Base-by-base conservation (phyloP, 352 stramenopile species). In the Thraustochytrium sp. region DNA sequence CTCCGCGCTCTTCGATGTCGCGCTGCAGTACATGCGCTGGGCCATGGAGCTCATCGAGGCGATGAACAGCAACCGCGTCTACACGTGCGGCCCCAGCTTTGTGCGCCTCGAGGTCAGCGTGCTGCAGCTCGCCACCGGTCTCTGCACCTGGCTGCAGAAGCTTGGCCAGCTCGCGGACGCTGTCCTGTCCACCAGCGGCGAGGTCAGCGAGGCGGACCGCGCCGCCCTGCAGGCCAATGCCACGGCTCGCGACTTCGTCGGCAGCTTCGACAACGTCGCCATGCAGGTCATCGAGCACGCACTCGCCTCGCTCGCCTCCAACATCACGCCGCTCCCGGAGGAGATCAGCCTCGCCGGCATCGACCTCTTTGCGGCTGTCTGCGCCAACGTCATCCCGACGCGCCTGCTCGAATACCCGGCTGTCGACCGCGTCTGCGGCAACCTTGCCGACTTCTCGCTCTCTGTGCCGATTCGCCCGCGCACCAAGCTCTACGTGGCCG, bases 321-420 rank as follows among this genome's bases (percentile, higher is more conserved):
- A 64, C 8, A 72, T 80, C 23, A 65, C 48, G 18, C 68, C 68
- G 51, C 46, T 26, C 38, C 68, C 68, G 42, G 68, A 80, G 42
- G 44, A 63, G 2, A 53, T 80, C n/a, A 55, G 48, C 53, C 9
- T 80, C 21, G 68, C 68, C 2, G 68, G 21, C 42, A 80, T 80
- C 51, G 44, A 80, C 5, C 51, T 80, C 37, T 51, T 80, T 16
- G 31, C 31, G 9, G 42, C 68, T 4, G 31, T 72, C 26, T 46
- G 68, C 37, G 68, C 49, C 48, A 29, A 75, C 2, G 68, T 80
- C 37, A 44, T 80, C 13, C 68, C 68, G 0, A 23, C 31, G 0
- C 46, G 31, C 48, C 18, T 80, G 5, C 29, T 61, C 23, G 53
- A 80, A 13, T 72, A 55, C 36, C 37, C 48, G 34, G 23, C 68